Percentiles rank a stretch among this genome's conserved stretches.
Evolutionary conservation across 2,329 filamentous ascomycete species (phyloP).

Genomic region (Clarireedia paspali): DNA sequence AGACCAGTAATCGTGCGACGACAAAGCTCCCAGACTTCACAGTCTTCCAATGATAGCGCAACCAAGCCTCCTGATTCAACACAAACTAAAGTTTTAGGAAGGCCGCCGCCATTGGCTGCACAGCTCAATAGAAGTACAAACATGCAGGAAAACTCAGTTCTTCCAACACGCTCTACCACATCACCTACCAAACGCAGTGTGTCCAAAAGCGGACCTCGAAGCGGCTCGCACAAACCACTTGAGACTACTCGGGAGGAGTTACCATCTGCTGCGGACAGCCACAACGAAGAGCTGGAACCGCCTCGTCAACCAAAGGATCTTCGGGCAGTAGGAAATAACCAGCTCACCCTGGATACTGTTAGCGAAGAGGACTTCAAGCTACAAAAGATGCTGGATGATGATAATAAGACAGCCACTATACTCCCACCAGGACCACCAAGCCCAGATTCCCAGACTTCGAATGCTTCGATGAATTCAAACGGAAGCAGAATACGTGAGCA

Average conservation of each 20-base stretch:
- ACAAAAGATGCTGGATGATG: constrained; percentile 5
- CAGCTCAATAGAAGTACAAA: neutral
- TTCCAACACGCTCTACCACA: neutral
- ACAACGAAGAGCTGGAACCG: neutral
- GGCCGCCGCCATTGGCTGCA: neutral
- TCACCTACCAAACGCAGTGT: constrained; percentile 2
- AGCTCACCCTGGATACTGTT: neutral
- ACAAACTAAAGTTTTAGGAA: neutral
- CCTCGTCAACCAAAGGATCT: neutral
- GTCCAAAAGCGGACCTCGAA: neutral
- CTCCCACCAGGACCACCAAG: neutral
- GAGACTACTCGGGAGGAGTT: constrained; percentile 6
- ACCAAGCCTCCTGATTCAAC: constrained; percentile 4
- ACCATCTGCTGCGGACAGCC: neutral
- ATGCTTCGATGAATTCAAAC: constrained; percentile 2
- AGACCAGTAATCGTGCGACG: constrained; percentile 40
- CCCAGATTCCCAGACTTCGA: constrained; percentile 7
- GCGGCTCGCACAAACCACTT: constrained; percentile 3
- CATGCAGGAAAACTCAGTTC: neutral
- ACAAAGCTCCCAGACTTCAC: constrained; percentile 43
- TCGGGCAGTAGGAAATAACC: neutral
- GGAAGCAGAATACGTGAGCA: neutral
- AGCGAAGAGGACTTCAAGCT: constrained; percentile 2
- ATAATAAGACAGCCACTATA: neutral
- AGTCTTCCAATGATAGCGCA: constrained; percentile 22